phyloP scores from a whole-genome alignment of 345 rosid genomes.

The Melaleuca alternifolia region DNA sequence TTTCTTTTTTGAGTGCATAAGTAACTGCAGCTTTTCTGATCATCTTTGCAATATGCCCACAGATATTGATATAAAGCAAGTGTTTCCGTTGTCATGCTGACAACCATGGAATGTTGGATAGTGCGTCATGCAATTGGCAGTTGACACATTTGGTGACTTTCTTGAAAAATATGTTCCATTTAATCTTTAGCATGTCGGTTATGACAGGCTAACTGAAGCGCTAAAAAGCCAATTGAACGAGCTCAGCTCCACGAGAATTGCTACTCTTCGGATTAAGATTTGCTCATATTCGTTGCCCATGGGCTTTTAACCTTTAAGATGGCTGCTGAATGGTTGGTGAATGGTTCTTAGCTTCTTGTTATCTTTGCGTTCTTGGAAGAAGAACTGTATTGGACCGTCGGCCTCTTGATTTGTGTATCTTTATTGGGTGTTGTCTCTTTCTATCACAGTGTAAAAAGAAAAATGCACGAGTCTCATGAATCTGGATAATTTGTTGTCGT shows the following conservation, averaged over 20 bases:
- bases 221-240: not conserved
- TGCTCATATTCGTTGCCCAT: not conserved
- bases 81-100: not conserved
- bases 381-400: not conserved
- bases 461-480: not conserved
- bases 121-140: not conserved
- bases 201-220: not conserved
- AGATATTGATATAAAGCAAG: not conserved
- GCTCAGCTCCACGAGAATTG: not conserved
- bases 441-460: not conserved
- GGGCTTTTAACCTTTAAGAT: not conserved
- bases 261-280: not conserved
- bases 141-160: not conserved
- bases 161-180: not conserved
- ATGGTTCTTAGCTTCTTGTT: not conserved
- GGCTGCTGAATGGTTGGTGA: not conserved
- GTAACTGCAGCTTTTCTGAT: not conserved
- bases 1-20: not conserved
- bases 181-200: not conserved
- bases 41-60: not conserved
- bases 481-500: not conserved
- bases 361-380: not conserved
- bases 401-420: not conserved
- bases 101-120: not conserved
- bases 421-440: not conserved